These are phyloP conservation scores for Sequoia sempervirens DNA, from an alignment of 75 land plant species.

Conservation along the genomic window DNA sequence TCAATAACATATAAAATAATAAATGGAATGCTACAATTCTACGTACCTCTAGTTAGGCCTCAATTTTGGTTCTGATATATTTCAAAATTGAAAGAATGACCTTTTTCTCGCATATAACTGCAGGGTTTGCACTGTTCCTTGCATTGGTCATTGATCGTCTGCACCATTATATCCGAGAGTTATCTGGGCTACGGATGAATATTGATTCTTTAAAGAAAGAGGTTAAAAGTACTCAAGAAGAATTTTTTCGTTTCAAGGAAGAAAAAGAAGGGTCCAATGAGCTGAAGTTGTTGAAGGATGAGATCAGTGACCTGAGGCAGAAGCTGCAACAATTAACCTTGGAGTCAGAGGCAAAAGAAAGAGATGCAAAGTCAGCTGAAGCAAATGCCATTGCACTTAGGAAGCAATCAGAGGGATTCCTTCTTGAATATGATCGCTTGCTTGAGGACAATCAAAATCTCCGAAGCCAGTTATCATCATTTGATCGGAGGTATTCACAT, in stretches of 20 bases:
- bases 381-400: slow-evolving; percentile 58
- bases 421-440: slow-evolving; percentile 76
- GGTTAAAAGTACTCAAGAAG: slow-evolving; percentile 36
- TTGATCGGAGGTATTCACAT: slow-evolving; percentile 54
- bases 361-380: slow-evolving; percentile 57
- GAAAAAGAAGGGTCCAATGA: slow-evolving; percentile 41
- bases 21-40: background rate
- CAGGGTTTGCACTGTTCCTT: slow-evolving; percentile 63
- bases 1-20: no score
- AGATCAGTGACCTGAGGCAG: slow-evolving; percentile 24
- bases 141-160: slow-evolving; percentile 55
- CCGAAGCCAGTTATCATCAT: slow-evolving; percentile 58
- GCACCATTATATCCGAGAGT: slow-evolving; percentile 64
- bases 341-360: slow-evolving; percentile 39
- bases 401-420: slow-evolving; percentile 86
- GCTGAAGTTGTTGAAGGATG: slow-evolving; percentile 48
- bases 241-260: slow-evolving; percentile 17
- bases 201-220: slow-evolving; percentile 60
- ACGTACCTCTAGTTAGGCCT: background rate
- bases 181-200: slow-evolving; percentile 32
- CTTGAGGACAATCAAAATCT: slow-evolving; percentile 77
- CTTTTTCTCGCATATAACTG: slow-evolving; percentile 9
- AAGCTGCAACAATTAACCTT: slow-evolving; percentile 50
- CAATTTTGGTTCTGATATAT: background rate
- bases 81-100: background rate